Base-by-base conservation (phyloP, 1,284 basidiomycete genomes). In the Apiotrichum sp. region DNA sequence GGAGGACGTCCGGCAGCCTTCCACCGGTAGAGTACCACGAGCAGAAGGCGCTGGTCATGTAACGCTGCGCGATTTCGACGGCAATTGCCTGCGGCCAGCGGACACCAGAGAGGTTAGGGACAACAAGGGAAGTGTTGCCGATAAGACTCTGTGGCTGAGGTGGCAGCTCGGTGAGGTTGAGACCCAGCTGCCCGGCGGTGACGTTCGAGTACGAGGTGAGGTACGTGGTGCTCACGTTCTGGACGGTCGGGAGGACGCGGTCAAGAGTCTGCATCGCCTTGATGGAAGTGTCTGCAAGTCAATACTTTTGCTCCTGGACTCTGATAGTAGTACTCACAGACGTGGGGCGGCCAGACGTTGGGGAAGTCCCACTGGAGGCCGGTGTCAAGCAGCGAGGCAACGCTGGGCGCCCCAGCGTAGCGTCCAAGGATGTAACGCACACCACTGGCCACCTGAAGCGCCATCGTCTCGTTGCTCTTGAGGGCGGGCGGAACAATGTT, bases 21-120 rank as follows among this genome's bases (percentile, higher is more conserved):
- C 91, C 92, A 39, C 91, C 91, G 0, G 90, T 93, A 8, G 59
- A 65, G 58, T 69, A 68, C 92, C 93, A 97, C 62, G 88, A 89
- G 74, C 93, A 95, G 62, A 95, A 82, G 1, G 84, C 84, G 54
- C 88, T 87, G 40, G 86, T 79, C 63, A 90, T 79, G 73, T 92
- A 95, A 33, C 91, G 82, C 67, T 72, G 69, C 14, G 70, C 74
- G 54, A 64, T 73, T 71, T 89, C 84, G 50, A 87, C 80, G 64
- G 80, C 80, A 16, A 95, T 78, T 3, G 47, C 83, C 80, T 39
- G 69, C 63, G 73, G 72, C 75, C 75, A 77, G 3, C 71, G 67
- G 22, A 53, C 42, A 22, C 11, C 43, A 22, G 41, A 31, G 35
- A 11, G 16, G 38, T 35, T 16, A 3, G 32, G 31, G 31, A 39